Evolutionary conservation across 2,329 filamentous ascomycete species (phyloP), one percentile per base, ranked within the genome.

Genomic region (Monosporascus ibericus): DNA sequence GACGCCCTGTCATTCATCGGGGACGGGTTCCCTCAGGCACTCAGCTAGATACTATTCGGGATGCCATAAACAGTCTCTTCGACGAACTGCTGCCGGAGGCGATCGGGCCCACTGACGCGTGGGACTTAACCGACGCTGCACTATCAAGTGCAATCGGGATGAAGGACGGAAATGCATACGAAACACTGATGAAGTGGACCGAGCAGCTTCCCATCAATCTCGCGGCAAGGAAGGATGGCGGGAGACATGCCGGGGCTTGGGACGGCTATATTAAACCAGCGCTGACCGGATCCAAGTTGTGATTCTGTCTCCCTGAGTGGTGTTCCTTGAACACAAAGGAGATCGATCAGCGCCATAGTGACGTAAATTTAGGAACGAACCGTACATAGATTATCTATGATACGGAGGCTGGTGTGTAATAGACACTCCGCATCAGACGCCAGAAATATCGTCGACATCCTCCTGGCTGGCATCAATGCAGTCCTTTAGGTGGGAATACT

Each of bases 1-100:
- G 56, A 64, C 17, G 61, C 61, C 15, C 48, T 65, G 8, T 61
- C 64, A 2, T 68, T 66, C 18, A 38, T 66, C 25, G 59, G 60
- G 25, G 55, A 60, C 48, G 52, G 56, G 8, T 55, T 61, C 50
- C 52, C 27, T 57, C 56, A 11, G 27, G 36, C 2, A 18, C 36
- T 4, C 65, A 68, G 25, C 47, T 60, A 6, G 27, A 34, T 7
- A 44, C 52, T 11, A 60, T 61, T 39, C 48, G 50, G 9, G 20
- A 34, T 22, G 52, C 53, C n/a, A 53, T 59, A 8, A 53, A 60
- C 34, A 36, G 24, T 1, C 30, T 61, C 3, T 46, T 64, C 0
- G 55, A 59, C 30, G 44, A 55, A 9, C 51, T 65, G 17, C 47
- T 60, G n/a, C 58, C 56, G 9, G 58, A 65, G 49, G 58, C 55